These are phyloP conservation scores for Teunomyces barrocoloradensis DNA, from an alignment of 805 yeast genomes.

Conservation along the genomic window DNA sequence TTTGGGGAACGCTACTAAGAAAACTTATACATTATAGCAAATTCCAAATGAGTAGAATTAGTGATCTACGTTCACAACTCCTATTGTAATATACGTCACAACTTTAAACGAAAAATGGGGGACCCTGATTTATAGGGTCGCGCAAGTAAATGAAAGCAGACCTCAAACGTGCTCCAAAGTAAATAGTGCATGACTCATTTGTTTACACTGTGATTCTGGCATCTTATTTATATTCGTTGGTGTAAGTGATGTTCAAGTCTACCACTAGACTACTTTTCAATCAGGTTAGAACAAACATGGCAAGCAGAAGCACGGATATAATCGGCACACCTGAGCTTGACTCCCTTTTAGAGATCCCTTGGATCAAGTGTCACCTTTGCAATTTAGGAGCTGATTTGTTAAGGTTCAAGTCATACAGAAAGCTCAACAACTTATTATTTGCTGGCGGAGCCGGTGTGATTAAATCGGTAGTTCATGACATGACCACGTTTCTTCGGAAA, in stretches of 20 bases:
- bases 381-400: conserved; percentile 34
- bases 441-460: conserved; percentile 32
- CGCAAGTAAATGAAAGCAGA: not conserved
- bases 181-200: not conserved
- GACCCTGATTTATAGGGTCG: not conserved
- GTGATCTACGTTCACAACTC: not conserved
- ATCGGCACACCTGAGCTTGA: conserved; percentile 9
- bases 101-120: not conserved
- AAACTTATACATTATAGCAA: no score
- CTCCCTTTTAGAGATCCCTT: conserved; percentile 16
- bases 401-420: conserved; percentile 31
- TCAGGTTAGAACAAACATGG: not conserved
- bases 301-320: not conserved
- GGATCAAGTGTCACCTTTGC: conserved; percentile 34
- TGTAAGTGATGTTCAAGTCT: not conserved
- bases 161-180: conserved; percentile 1
- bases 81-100: not conserved
- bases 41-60: no score
- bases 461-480: conserved; percentile 32
- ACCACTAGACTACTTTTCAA: not conserved
- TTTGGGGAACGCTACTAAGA: no score
- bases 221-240: not conserved
- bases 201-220: not conserved
- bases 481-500: conserved; percentile 29
- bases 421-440: conserved; percentile 24